Evolutionary conservation across 176 grass and related monocot genomes (phyloP).

Genomic region (Carex pumila): DNA sequence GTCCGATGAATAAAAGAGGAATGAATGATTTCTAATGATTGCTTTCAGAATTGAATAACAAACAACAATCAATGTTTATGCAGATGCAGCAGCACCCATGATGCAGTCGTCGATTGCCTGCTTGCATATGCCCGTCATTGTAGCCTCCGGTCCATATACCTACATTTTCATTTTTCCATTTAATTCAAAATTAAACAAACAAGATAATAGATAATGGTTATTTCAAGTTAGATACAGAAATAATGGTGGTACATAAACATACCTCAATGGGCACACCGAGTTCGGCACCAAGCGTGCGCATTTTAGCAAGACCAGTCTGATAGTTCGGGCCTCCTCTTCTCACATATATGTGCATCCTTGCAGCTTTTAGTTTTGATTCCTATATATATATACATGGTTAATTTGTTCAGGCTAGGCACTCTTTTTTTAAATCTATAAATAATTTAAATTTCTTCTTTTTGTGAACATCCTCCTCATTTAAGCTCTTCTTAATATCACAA

Average conservation of each 20-base stretch:
- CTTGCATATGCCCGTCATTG: constrained; percentile 97
- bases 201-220: too few relatives aligned
- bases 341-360: constrained; percentile 85
- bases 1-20: neutral
- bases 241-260: neutral
- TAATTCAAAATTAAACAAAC: too few relatives aligned
- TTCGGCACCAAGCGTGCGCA: constrained; percentile 66
- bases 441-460: neutral
- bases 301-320: constrained; percentile 91
- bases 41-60: neutral
- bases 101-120: constrained; percentile 76
- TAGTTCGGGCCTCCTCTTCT: constrained; percentile 93
- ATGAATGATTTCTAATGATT: neutral
- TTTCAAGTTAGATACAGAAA: neutral
- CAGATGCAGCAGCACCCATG: constrained; percentile 27
- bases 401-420: neutral
- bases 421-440: neutral
- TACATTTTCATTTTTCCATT: constrained; percentile 20
- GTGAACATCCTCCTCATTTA: neutral
- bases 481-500: neutral
- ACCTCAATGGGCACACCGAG: constrained; percentile 81
- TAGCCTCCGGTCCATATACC: constrained; percentile 91
- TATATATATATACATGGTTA: neutral
- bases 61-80: too few relatives aligned
- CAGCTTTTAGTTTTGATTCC: constrained; percentile 90